phyloP scores from a whole-genome alignment of 2,329 filamentous ascomycete species.

The Ustilaginoidea virens region DNA sequence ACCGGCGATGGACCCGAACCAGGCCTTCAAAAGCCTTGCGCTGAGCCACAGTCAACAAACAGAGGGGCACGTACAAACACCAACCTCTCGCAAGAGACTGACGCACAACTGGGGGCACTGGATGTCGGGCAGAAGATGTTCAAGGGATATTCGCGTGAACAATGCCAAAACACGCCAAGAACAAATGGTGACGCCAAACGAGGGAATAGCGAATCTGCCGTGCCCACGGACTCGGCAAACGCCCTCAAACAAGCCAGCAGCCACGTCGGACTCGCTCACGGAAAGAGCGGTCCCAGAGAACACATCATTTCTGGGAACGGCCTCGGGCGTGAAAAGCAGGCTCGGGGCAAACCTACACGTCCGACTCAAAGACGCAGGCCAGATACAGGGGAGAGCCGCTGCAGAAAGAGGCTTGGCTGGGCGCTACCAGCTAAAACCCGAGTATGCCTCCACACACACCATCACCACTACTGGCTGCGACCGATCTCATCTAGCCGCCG shows the following conservation, averaged over 20 bases:
- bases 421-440: neutral
- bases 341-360: too few relatives aligned
- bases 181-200: neutral
- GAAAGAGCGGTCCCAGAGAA: too few relatives aligned
- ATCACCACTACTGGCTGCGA: constrained; percentile 45
- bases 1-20: neutral
- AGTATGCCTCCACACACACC: constrained; percentile 41
- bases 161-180: neutral
- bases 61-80: neutral
- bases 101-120: constrained; percentile 3
- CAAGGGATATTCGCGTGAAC: neutral
- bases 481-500: constrained; percentile 11
- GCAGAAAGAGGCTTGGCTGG: neutral
- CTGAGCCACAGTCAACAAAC: neutral
- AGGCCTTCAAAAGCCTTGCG: too few relatives aligned
- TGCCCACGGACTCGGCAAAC: neutral
- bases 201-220: too few relatives aligned
- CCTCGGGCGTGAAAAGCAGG: too few relatives aligned
- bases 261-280: neutral
- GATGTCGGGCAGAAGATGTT: constrained; percentile 7
- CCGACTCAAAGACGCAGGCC: too few relatives aligned
- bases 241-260: neutral
- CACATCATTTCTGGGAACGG: too few relatives aligned
- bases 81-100: neutral
- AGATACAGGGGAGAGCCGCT: too few relatives aligned